A percentile compares a stretch with the other conserved stretches of the same genome.
Conservation (phyloP, 345 rosid species). For the Erysimum cheiranthoides region DNA sequence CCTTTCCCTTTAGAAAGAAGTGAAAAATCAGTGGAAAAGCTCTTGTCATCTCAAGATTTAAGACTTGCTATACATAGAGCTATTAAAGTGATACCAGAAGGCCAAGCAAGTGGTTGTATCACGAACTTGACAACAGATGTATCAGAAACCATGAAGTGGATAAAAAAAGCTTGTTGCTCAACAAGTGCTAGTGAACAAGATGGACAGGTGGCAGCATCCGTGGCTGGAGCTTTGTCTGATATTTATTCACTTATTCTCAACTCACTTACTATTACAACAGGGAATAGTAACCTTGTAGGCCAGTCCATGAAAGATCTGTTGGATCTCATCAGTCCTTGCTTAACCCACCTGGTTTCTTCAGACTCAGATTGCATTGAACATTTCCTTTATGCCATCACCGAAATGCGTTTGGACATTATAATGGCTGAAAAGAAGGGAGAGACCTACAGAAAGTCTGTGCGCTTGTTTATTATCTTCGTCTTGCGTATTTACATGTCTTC, state of each 20-base stretch:
- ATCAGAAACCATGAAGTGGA: slow-evolving; percentile 71
- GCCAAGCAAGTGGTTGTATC: slow-evolving; percentile 78
- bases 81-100: slow-evolving; percentile 79
- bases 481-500: slow-evolving; percentile 72
- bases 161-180: slow-evolving; percentile 52
- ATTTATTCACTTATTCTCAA: slow-evolving; percentile 65
- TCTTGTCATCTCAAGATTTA: slow-evolving; percentile 61
- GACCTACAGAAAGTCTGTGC: slow-evolving; percentile 50
- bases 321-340: slow-evolving; percentile 58
- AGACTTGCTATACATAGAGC: slow-evolving; percentile 63
- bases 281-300: slow-evolving; percentile 75
- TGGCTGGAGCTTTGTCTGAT: slow-evolving; percentile 77
- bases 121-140: slow-evolving; percentile 64
- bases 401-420: slow-evolving; percentile 45
- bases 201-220: slow-evolving; percentile 59
- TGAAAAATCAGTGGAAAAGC: slow-evolving; percentile 55
- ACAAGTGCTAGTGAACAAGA: slow-evolving; percentile 41
- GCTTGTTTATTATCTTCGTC: slow-evolving; percentile 71
- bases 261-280: slow-evolving; percentile 68
- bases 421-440: slow-evolving; percentile 39
- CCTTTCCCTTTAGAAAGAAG: slow-evolving; percentile 42
- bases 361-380: slow-evolving; percentile 51
- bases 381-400: slow-evolving; percentile 60
- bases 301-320: slow-evolving; percentile 62
- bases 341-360: slow-evolving; percentile 59